Evolutionary conservation across 306 rosid species (phyloP).

Genomic region (Prosopis cineraria): DNA sequence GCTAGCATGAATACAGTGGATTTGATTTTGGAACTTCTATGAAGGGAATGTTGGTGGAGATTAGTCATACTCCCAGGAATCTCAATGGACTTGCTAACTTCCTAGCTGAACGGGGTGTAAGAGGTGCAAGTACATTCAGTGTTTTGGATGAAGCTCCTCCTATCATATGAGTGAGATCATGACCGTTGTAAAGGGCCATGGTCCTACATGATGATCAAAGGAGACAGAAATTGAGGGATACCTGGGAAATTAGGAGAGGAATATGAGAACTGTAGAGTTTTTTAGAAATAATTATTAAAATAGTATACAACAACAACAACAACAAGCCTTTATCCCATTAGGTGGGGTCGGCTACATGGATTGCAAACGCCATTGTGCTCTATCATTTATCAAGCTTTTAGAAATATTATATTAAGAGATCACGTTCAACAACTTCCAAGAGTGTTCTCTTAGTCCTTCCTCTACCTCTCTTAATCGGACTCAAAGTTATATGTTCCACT

Average conservation of each 20-base stretch:
- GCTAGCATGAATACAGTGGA: neutral
- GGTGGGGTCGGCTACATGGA: too few species aligned
- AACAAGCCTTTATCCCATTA: too few species aligned
- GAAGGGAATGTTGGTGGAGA: neutral
- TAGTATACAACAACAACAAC: too few species aligned
- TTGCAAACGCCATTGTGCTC: too few species aligned
- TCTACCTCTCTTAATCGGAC: too few species aligned
- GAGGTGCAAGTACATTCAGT: too few species aligned
- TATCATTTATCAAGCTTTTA: too few species aligned
- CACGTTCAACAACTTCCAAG: too few species aligned
- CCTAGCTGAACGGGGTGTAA: neutral
- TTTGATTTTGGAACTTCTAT: neutral
- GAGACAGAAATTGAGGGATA: neutral
- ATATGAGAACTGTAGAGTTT: neutral
- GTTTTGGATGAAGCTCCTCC: neutral
- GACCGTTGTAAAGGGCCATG: neutral
- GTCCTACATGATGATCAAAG: neutral
- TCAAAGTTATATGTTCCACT: too few species aligned
- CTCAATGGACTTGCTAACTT: neutral
- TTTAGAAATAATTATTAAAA: too few species aligned
- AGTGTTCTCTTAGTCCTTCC: too few species aligned
- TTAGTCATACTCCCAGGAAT: neutral
- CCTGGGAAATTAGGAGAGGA: neutral
- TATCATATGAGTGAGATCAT: neutral
- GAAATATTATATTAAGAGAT: too few species aligned